Evolutionary conservation across 768 basidiomycete genomes (phyloP).

Genomic region (Pleurotus tuber-regium): DNA sequence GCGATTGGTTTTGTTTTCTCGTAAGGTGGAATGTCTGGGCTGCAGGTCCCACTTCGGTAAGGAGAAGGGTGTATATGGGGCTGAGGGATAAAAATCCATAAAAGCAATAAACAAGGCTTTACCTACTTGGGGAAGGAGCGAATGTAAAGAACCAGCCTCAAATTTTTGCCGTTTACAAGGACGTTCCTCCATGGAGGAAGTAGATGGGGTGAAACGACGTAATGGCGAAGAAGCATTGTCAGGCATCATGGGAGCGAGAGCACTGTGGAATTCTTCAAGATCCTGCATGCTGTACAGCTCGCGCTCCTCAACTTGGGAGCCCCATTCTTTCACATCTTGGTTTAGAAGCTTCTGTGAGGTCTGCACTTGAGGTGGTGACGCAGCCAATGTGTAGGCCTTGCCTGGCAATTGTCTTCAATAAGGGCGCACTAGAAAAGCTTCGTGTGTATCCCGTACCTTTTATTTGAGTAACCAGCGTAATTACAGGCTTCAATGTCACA

Average conservation of each 20-base stretch:
- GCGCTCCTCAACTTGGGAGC: background rate
- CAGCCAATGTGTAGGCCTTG: background rate
- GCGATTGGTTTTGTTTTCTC: conserved; percentile 32
- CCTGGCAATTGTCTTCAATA: background rate
- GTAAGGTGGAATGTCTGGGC: conserved; percentile 28
- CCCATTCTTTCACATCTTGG: conserved; percentile 2
- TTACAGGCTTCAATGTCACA: background rate
- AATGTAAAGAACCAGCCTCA: conserved; percentile 31
- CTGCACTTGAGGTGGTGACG: background rate
- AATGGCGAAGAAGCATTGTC: background rate
- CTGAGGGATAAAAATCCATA: conserved; percentile 20
- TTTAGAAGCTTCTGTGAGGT: background rate
- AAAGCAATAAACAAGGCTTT: conserved; percentile 19
- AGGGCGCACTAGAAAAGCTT: background rate
- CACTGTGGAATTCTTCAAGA: conserved; percentile 10
- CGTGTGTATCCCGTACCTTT: background rate
- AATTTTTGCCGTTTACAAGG: conserved; percentile 32
- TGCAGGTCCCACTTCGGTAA: conserved; percentile 17
- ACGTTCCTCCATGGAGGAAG: conserved; percentile 6
- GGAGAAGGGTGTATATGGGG: conserved; percentile 35
- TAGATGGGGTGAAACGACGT: background rate
- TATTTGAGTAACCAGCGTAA: background rate
- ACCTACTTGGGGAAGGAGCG: conserved; percentile 45
- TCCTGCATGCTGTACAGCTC: conserved; percentile 1
- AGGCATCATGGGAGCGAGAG: conserved; percentile 3